These are phyloP conservation scores for Kernera saxatilis DNA, from an alignment of 345 rosid genomes.

Conservation along the genomic window DNA sequence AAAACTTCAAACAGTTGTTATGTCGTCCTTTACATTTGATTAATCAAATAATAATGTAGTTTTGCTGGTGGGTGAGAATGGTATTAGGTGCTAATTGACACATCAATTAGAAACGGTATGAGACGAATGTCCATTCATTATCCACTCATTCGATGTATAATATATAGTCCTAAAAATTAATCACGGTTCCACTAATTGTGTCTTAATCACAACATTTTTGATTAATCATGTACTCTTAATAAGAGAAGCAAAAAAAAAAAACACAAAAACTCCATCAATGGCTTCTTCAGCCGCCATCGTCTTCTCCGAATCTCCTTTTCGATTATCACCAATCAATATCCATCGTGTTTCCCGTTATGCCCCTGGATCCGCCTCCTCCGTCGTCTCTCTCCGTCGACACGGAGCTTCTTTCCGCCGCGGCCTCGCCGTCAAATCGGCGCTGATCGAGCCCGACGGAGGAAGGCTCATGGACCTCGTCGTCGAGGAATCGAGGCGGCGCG, in stretches of 20 bases:
- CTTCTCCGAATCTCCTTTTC: constrained; percentile 25
- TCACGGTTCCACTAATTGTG: background rate
- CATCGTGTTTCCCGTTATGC: constrained; percentile 27
- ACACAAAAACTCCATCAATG: constrained; percentile 33
- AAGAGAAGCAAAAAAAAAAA: background rate
- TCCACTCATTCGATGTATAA: constrained; percentile 19
- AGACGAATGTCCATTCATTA: constrained; percentile 17
- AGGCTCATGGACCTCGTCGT: constrained; percentile 63
- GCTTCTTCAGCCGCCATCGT: constrained; percentile 44
- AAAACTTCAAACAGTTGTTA: background rate
- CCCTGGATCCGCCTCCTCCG: background rate
- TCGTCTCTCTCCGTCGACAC: constrained; percentile 3
- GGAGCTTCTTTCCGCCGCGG: background rate
- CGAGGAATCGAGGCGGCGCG: constrained; percentile 46
- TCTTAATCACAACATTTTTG: constrained; percentile 15
- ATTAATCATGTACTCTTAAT: constrained; percentile 8
- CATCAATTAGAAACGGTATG: background rate
- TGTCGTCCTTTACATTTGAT: background rate
- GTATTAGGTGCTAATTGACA: constrained; percentile 31
- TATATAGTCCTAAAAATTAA: background rate
- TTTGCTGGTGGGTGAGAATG: background rate
- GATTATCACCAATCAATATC: constrained; percentile 24
- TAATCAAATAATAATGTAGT: constrained; percentile 1
- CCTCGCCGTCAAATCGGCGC: constrained; percentile 32
- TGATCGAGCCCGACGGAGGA: constrained; percentile 91